These are phyloP conservation scores for Auriscalpium orientale DNA, from an alignment of 768 basidiomycete genomes.

Conservation along the genomic window DNA sequence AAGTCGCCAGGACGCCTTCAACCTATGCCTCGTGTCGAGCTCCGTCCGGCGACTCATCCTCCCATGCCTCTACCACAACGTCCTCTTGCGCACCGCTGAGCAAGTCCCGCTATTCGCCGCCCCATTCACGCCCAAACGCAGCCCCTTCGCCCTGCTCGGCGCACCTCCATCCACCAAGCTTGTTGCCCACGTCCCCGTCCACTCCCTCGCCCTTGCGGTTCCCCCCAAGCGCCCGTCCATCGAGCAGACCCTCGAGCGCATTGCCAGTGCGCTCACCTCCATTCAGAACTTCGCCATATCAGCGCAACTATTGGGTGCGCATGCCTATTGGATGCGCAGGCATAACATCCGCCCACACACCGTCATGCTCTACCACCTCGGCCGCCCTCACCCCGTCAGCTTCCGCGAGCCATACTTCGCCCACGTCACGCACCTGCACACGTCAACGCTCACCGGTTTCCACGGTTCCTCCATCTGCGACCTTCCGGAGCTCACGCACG, in stretches of 20 bases:
- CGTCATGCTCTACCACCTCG: slow-evolving; percentile 15
- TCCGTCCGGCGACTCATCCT: slow-evolving; percentile 15
- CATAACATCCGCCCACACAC: slow-evolving; percentile 9
- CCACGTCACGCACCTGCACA: slow-evolving; percentile 11
- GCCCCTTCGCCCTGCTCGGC: background rate
- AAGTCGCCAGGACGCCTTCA: slow-evolving; percentile 8
- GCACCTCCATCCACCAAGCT: background rate
- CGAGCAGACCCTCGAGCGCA: slow-evolving; percentile 7
- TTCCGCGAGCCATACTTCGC: slow-evolving; percentile 11
- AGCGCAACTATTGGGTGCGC: slow-evolving; percentile 13
- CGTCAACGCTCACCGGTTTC: slow-evolving; percentile 14
- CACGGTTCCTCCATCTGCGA: slow-evolving; percentile 4
- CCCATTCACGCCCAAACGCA: slow-evolving; percentile 7
- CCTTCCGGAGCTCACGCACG: slow-evolving; percentile 8
- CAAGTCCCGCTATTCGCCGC: slow-evolving; percentile 14
- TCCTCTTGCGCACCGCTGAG: slow-evolving; percentile 11
- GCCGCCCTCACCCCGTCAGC: slow-evolving; percentile 9
- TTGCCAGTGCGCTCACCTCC: slow-evolving; percentile 4
- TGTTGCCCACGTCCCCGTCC: slow-evolving; percentile 3
- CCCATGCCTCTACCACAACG: slow-evolving; percentile 12
- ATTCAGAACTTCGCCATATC: slow-evolving; percentile 10
- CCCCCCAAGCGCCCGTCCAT: slow-evolving; percentile 14
- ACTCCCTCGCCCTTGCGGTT: slow-evolving; percentile 13
- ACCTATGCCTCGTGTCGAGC: slow-evolving; percentile 15
- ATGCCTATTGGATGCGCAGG: slow-evolving; percentile 14